These are phyloP conservation scores for Rhizopus microsporus DNA, from an alignment of 371 early-diverging fungal species.

Conservation along the genomic window DNA sequence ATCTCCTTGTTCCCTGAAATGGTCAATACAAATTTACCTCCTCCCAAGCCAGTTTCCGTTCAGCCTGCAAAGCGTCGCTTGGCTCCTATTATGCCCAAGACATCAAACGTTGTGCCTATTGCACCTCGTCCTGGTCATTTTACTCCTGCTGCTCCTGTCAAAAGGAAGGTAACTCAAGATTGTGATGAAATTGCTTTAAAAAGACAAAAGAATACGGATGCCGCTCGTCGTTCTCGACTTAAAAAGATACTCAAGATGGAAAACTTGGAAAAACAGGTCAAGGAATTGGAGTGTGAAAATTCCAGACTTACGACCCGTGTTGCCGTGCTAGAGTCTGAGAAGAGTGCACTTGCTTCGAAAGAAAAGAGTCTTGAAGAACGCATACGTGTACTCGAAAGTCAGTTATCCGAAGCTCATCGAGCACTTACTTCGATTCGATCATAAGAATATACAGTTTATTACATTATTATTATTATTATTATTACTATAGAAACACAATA, in stretches of 20 bases:
- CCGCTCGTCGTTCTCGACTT: constrained; percentile 90
- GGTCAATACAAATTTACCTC: constrained; percentile 2
- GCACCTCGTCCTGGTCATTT: constrained; percentile 13
- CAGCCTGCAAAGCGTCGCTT: constrained; percentile 1
- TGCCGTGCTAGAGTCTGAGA: constrained; percentile 78
- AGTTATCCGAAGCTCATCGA: constrained; percentile 71
- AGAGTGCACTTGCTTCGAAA: constrained; percentile 55
- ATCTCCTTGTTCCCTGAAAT: constrained; percentile 32
- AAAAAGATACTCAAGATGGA: constrained; percentile 87
- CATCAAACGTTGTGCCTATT: constrained; percentile 4
- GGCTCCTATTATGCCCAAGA: constrained; percentile 23
- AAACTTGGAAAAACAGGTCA: constrained; percentile 76
- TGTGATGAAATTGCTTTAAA: constrained; percentile 71
- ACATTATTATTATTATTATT: constrained; percentile 10
- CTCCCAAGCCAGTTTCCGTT: constrained; percentile 4
- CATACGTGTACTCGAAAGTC: constrained; percentile 69
- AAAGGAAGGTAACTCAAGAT: constrained; percentile 14
- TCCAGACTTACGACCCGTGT: constrained; percentile 63
- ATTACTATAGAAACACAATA: constrained; percentile 1
- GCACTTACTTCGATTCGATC: constrained; percentile 42
- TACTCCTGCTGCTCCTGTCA: constrained; percentile 1
- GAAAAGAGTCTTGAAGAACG: constrained; percentile 69
- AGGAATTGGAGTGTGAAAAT: constrained; percentile 79
- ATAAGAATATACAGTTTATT: constrained; percentile 2
- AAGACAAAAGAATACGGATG: constrained; percentile 91